Evolutionary conservation across 2,329 filamentous ascomycete genomes (phyloP).

Genomic region (Cladobotryum protrusum): DNA sequence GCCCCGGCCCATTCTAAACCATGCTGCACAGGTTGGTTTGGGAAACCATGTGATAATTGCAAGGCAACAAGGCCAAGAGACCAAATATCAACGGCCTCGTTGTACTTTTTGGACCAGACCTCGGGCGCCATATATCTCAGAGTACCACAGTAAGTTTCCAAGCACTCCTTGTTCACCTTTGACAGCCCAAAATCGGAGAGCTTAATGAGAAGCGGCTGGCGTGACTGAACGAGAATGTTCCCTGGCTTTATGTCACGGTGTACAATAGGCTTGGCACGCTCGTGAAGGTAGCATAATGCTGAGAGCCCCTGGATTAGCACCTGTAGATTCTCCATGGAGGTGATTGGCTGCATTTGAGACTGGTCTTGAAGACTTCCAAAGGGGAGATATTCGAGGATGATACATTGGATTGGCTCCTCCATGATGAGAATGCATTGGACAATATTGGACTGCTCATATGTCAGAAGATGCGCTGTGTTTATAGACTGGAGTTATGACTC

Average conservation of each 20-base stretch:
- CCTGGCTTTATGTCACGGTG: conserved; percentile 1
- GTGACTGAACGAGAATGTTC: conserved; percentile 1
- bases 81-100: conserved; percentile 1
- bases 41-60: neutral
- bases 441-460: neutral
- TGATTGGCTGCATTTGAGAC: neutral
- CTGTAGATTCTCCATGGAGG: neutral
- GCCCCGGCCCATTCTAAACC: too few species aligned
- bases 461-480: neutral
- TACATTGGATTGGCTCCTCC: neutral
- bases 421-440: neutral
- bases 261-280: neutral
- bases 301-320: neutral
- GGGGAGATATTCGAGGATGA: neutral
- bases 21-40: neutral
- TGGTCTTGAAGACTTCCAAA: neutral
- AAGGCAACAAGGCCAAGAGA: conserved; percentile 1
- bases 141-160: neutral
- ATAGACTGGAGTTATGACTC: neutral
- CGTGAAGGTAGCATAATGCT: neutral
- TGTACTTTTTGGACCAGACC: neutral
- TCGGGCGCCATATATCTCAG: neutral
- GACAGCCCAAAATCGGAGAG: conserved; percentile 3
- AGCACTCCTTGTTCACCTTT: neutral
- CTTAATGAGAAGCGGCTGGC: conserved; percentile 1